Evolutionary conservation across 2,329 filamentous ascomycete genomes (phyloP).

Genomic region (Bipolaris victoriae): DNA sequence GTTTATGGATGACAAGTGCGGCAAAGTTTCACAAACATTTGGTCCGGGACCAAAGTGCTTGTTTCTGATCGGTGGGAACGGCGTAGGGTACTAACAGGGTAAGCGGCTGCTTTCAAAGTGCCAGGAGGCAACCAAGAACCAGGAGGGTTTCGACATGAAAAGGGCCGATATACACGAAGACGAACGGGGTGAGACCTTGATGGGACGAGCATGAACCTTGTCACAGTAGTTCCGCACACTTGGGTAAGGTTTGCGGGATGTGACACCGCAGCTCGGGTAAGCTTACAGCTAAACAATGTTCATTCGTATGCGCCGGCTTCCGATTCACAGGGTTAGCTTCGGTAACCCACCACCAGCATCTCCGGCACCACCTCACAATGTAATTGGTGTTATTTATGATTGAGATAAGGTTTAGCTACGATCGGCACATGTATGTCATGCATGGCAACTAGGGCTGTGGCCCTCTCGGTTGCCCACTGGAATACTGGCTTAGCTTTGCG

Average conservation of each 20-base stretch:
- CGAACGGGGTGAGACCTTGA: slow-evolving; percentile 9
- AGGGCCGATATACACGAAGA: slow-evolving; percentile 10
- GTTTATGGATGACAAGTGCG: slow-evolving; percentile 8
- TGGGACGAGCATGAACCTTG: neutral
- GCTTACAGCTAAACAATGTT: neutral
- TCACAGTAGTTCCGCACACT: slow-evolving; percentile 7
- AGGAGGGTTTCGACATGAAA: slow-evolving; percentile 12
- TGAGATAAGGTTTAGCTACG: slow-evolving; percentile 7
- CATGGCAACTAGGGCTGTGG: slow-evolving; percentile 1
- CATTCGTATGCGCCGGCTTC: neutral
- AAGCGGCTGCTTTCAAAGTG: slow-evolving; percentile 8
- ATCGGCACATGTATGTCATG: slow-evolving; percentile 5
- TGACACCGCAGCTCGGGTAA: slow-evolving; percentile 9
- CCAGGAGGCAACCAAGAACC: neutral
- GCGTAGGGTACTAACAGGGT: slow-evolving; percentile 11
- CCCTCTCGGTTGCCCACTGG: neutral
- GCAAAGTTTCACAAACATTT: slow-evolving; percentile 8
- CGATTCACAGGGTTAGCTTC: neutral
- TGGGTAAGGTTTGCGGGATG: slow-evolving; percentile 11
- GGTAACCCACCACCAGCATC: neutral
- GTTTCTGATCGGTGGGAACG: slow-evolving; percentile 8
- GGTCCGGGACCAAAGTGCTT: neutral
- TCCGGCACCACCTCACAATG: neutral
- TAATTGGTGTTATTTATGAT: neutral
- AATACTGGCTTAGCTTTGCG: neutral